Evolutionary conservation across 768 basidiomycete genomes (phyloP).

Genomic region (Boletus sp.): DNA sequence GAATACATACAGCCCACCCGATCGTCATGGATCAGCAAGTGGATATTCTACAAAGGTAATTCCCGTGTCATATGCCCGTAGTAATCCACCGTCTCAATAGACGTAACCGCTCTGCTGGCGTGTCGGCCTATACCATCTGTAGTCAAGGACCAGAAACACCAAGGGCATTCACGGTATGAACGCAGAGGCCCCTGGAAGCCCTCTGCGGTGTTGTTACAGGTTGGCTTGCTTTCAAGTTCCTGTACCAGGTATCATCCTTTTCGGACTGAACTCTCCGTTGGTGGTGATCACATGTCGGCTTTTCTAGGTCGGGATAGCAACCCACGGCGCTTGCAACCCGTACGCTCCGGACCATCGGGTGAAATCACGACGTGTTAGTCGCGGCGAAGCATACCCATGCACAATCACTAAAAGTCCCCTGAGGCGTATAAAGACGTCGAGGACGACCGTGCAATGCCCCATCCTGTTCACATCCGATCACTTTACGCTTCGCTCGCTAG

Average conservation of each 20-base stretch:
- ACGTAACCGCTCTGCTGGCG: background rate
- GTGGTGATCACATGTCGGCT: too few species aligned
- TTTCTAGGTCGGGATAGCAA: background rate
- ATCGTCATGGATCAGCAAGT: background rate
- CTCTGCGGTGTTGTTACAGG: background rate
- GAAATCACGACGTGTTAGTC: background rate
- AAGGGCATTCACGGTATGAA: background rate
- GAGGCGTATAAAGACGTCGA: background rate
- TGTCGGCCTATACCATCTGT: background rate
- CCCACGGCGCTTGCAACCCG: background rate
- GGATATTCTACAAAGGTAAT: background rate
- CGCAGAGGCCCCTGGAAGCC: too few species aligned
- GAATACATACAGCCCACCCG: background rate
- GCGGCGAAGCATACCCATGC: background rate
- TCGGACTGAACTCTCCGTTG: too few species aligned
- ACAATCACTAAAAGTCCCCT: background rate
- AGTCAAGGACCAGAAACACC: background rate
- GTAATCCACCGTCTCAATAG: too few species aligned
- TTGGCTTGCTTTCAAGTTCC: background rate
- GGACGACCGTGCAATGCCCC: background rate
- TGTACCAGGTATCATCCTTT: background rate
- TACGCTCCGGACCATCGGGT: background rate
- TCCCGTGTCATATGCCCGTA: background rate
- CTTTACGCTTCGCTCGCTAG: background rate
- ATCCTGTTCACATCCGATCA: background rate